Evolutionary conservation across 768 basidiomycete genomes (phyloP), one percentile per base, ranked within the genome.

Genomic region (Erythrobasidium yunnanense): DNA sequence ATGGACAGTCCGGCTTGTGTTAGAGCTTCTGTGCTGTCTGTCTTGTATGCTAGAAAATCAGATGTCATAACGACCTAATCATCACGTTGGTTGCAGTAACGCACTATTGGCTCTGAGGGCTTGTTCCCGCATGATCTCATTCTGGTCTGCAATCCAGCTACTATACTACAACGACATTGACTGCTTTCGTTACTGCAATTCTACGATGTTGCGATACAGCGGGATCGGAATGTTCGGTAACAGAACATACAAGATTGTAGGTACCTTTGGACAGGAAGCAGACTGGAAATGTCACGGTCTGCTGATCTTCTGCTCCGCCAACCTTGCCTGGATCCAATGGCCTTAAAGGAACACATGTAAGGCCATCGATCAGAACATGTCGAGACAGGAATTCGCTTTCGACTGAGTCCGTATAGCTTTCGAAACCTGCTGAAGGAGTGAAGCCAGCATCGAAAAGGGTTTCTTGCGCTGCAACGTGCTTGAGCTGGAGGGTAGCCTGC

Each of bases 181-280:
- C 49, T 11, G 22, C 22, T 8, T 23, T 15, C 22, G 11, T 51
- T 13, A 13, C 49, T 8, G 8, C 11, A 7, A 51, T 8, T 13
- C 49, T 25, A 51, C 49, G 7, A 8, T 42, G 38, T 42, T 42
- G 11, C 38, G 11, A 42, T 42, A 42, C 38, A 42, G 11, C n/a
- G n/a, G n/a, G 38, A 42, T 42, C 38, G 11, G 7, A 7, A 29
- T 30, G 32, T 29, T 63, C 60, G 17, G 33, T 35, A 6, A 63
- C 8, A 4, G 18, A n/a, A 7, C 17, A 17, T 27, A 20, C 32
- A 5, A 63, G 4, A 25, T 7, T 51, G 32, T 50, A 63, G 4
- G 2, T 15, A 8, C 60, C 60, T 51, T 49, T 63, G 22, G 60
- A 49, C 5, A 63, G 5, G 22, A 63, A 29, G 42, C 49, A 63